Evolutionary conservation across 106 monocot species (phyloP).

Genomic region (Vanilla planifolia): DNA sequence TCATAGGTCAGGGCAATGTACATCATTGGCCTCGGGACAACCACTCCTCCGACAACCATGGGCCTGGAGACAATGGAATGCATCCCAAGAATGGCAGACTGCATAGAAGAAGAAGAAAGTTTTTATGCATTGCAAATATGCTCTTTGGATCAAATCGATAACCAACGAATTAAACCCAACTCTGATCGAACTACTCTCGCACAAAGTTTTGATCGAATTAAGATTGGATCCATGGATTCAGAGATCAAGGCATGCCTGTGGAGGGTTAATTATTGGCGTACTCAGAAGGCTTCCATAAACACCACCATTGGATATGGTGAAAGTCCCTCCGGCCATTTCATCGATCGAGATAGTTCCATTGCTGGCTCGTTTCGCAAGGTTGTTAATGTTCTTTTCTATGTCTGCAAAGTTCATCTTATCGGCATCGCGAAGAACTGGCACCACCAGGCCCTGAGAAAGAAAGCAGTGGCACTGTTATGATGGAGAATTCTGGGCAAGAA

Average conservation of each 20-base stretch:
- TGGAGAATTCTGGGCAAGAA: no score
- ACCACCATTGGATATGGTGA: slow-evolving; percentile 95
- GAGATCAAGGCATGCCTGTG: slow-evolving; percentile 38
- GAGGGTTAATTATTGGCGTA: slow-evolving; percentile 95
- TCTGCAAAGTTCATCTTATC: slow-evolving; percentile 84
- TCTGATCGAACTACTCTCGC: no score
- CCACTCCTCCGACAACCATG: slow-evolving; percentile 57
- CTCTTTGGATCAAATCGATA: no score
- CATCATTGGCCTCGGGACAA: slow-evolving; percentile 89
- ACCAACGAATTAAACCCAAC: no score
- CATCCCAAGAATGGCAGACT: slow-evolving; percentile 96
- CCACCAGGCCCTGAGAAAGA: slow-evolving; percentile 69
- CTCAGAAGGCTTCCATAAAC: slow-evolving; percentile 89
- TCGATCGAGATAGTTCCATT: slow-evolving; percentile 82
- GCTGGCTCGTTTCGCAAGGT: slow-evolving; percentile 63
- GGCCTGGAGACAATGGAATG: slow-evolving; percentile 77
- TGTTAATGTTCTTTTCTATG: slow-evolving; percentile 79
- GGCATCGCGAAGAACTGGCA: slow-evolving; percentile 85
- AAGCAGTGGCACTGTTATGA: no score
- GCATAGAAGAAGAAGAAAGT: background rate
- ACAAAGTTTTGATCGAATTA: no score
- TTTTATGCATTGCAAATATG: background rate
- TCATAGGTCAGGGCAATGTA: slow-evolving; percentile 89
- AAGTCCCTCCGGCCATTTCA: slow-evolving; percentile 96
- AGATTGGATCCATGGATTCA: no score